Percentiles rank a stretch among this genome's conserved stretches.
Conservation (phyloP, 176 grass and related monocot species). For the Rhynchospora tenuis region DNA sequence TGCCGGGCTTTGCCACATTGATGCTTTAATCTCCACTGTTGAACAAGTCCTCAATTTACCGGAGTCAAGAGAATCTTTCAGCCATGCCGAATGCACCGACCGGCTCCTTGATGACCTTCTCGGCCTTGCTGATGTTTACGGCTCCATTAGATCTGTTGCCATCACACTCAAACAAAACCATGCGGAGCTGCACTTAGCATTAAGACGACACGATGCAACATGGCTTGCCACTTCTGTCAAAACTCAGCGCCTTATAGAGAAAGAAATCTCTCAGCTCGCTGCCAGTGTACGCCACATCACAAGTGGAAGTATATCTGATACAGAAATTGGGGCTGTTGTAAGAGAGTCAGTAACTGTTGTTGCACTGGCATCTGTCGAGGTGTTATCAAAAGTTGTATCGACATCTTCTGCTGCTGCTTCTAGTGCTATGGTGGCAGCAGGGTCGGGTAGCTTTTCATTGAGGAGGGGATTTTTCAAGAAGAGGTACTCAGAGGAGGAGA, state of each 20-base stretch:
- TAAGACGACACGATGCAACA: constrained; percentile 19
- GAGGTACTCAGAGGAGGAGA: constrained; percentile 23
- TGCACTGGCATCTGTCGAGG: constrained; percentile 19
- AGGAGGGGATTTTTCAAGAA: constrained; percentile 22
- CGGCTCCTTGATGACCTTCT: constrained; percentile 11
- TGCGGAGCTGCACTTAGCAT: constrained; percentile 11
- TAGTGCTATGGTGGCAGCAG: constrained; percentile 13
- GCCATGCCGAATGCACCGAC: neutral
- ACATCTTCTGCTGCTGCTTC: constrained; percentile 20
- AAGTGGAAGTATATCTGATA: neutral
- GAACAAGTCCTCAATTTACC: constrained; percentile 21
- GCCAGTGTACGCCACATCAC: constrained; percentile 23
- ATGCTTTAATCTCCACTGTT: neutral
- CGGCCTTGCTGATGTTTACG: constrained; percentile 29
- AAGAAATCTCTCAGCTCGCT: constrained; percentile 27
- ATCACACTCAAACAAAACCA: constrained; percentile 29
- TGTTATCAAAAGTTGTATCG: constrained; percentile 23
- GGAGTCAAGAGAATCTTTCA: neutral
- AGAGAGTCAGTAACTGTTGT: constrained; percentile 31
- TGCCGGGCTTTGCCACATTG: neutral
- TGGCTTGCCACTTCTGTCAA: constrained; percentile 20
- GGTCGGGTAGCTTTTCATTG: neutral
- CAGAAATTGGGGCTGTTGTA: constrained; percentile 29
- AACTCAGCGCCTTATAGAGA: constrained; percentile 18
- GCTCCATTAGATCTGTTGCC: constrained; percentile 24